These are phyloP conservation scores for Vaccinium vitisidaea DNA, from an alignment of 148 eudicot genomes.

Conservation along the genomic window DNA sequence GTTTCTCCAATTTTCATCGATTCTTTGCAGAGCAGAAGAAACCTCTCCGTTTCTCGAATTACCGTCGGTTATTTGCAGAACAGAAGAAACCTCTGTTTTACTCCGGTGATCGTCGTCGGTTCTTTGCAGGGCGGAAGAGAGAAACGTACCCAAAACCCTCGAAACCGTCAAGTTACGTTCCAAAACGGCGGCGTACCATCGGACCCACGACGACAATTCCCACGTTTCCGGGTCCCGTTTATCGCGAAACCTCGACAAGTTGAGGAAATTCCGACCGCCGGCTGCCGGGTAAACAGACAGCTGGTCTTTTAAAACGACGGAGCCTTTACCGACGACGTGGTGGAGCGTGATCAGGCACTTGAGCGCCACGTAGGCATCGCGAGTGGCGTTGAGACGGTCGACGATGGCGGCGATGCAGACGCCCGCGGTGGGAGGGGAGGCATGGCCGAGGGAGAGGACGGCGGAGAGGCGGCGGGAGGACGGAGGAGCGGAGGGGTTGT, in stretches of 20 bases:
- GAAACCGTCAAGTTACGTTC: constrained; percentile 29
- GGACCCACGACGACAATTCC: constrained; percentile 54
- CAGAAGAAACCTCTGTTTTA: background rate
- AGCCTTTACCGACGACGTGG: constrained; percentile 37
- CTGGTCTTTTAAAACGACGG: constrained; percentile 32
- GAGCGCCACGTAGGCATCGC: constrained; percentile 51
- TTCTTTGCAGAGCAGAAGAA: background rate
- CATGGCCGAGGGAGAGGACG: constrained; percentile 30
- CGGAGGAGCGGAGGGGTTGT: constrained; percentile 40
- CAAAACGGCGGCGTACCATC: constrained; percentile 59
- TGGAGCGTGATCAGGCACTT: constrained; percentile 64
- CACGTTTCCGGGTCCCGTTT: constrained; percentile 34
- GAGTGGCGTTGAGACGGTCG: constrained; percentile 43
- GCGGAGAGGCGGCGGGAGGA: constrained; percentile 35
- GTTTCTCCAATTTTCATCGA: background rate
- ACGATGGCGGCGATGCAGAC: constrained; percentile 38
- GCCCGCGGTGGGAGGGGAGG: constrained; percentile 25
- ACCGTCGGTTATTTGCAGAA: background rate
- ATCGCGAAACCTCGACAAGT: constrained; percentile 41
- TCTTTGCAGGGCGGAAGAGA: background rate
- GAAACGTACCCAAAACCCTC: constrained; percentile 19
- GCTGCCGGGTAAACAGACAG: constrained; percentile 15
- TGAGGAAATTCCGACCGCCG: constrained; percentile 30
- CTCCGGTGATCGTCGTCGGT: background rate
- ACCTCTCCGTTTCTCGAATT: too few relatives aligned